phyloP scores from a whole-genome alignment of 2,329 filamentous ascomycete genomes.

The Stemphylium beticola region DNA sequence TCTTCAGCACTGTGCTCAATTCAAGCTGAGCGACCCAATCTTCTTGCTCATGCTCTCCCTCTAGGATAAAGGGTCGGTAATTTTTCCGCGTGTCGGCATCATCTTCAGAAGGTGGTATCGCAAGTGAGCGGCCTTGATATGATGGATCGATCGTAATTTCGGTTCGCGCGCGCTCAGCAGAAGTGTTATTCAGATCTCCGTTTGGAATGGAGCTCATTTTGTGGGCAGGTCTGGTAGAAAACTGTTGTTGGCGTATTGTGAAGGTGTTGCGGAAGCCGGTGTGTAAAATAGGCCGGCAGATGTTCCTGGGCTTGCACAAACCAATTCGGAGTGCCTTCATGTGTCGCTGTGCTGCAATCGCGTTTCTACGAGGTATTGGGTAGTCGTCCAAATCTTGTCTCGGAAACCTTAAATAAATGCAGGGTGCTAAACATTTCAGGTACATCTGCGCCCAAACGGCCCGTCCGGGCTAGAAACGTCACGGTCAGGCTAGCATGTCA shows the following conservation, averaged over 20 bases:
- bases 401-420: background rate
- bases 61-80: constrained; percentile 65
- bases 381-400: background rate
- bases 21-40: constrained; percentile 67
- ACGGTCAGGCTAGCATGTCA: background rate
- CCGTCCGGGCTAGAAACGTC: too few species aligned
- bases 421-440: background rate
- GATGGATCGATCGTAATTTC: constrained; percentile 20
- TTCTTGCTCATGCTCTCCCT: constrained; percentile 40
- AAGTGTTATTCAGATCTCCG: constrained; percentile 36
- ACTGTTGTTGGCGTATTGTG: background rate
- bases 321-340: background rate
- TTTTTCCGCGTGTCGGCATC: constrained; percentile 52
- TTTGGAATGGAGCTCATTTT: constrained; percentile 11
- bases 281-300: background rate
- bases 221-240: too few species aligned
- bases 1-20: constrained; percentile 58
- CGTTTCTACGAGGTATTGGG: background rate
- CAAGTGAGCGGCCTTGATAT: constrained; percentile 45
- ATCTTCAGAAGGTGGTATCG: constrained; percentile 56
- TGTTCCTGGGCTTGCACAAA: background rate
- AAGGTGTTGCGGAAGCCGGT: background rate
- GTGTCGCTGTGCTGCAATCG: background rate
- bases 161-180: constrained; percentile 20
- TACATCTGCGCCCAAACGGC: background rate